Evolutionary conservation across 1,284 basidiomycete species (phyloP).

Genomic region (Ceratobasidium papillatum): DNA sequence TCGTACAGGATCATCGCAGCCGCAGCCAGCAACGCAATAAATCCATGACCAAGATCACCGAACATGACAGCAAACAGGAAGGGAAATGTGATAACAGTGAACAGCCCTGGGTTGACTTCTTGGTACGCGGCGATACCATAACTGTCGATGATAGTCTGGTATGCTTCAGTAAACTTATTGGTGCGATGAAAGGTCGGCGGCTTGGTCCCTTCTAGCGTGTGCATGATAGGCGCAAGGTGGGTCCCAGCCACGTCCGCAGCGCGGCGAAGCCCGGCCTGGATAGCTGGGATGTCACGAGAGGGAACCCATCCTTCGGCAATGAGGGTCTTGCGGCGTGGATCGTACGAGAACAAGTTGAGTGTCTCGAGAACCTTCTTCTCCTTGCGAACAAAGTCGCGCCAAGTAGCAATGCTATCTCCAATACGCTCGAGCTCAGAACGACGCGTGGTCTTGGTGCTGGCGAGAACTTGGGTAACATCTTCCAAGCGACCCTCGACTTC

Average conservation of each 20-base stretch:
- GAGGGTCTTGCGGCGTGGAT: constrained; percentile 91
- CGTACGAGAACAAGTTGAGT: constrained; percentile 94
- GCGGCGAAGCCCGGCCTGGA: constrained; percentile 88
- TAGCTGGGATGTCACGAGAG: constrained; percentile 84
- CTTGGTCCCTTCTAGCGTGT: constrained; percentile 87
- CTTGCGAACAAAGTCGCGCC: constrained; percentile 94
- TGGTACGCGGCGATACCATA: constrained; percentile 97
- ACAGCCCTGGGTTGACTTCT: constrained; percentile 97
- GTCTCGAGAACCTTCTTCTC: constrained; percentile 97
- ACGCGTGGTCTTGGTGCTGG: constrained; percentile 88
- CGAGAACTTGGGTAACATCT: constrained; percentile 90
- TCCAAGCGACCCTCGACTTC: constrained; percentile 92
- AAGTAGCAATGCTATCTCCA: constrained; percentile 86
- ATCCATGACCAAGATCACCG: constrained; percentile 97
- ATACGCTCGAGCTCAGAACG: constrained; percentile 86
- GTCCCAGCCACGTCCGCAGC: constrained; percentile 98
- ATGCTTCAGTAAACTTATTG: constrained; percentile 97
- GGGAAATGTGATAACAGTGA: constrained; percentile 94
- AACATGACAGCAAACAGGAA: constrained; percentile 99
- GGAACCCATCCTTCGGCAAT: constrained; percentile 99
- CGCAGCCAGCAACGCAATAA: constrained; percentile 82
- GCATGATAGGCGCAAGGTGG: constrained; percentile 89
- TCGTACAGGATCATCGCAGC: constrained; percentile 88
- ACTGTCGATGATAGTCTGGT: constrained; percentile 98
- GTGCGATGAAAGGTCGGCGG: constrained; percentile 96